A percentile compares a stretch with the other conserved stretches of the same genome.
These are phyloP conservation scores for Naganishia onofrii DNA, from an alignment of 768 basidiomycete genomes.

Conservation along the genomic window DNA sequence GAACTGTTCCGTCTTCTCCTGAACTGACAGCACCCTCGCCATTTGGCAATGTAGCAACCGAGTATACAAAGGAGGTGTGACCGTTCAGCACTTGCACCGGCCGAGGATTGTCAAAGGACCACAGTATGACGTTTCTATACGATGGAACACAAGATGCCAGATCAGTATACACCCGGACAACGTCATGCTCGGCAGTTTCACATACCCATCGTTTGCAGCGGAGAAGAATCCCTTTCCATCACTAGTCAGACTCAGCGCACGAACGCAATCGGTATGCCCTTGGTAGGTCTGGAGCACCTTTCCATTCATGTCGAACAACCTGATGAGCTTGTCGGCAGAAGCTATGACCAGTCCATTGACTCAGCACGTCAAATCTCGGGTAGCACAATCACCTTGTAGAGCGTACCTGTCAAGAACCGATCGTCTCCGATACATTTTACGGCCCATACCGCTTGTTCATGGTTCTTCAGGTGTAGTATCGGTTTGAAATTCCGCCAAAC, in stretches of 20 bases:
- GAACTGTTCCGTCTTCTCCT: conserved; percentile 88
- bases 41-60: conserved; percentile 70
- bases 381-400: neutral
- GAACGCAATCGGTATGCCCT: conserved; percentile 89
- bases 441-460: conserved; percentile 91
- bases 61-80: conserved; percentile 96
- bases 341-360: conserved; percentile 61
- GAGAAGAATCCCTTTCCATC: conserved; percentile 77
- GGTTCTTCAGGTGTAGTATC: conserved; percentile 73
- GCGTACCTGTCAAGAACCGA: conserved; percentile 74
- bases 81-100: conserved; percentile 69
- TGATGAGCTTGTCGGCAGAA: conserved; percentile 93
- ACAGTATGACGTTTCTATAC: conserved; percentile 80
- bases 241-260: conserved; percentile 73
- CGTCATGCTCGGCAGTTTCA: neutral
- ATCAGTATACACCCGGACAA: neutral
- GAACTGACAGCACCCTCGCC: conserved; percentile 77
- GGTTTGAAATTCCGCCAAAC: conserved; percentile 81
- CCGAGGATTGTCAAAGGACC: conserved; percentile 74
- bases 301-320: conserved; percentile 67
- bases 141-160: neutral
- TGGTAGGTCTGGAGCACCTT: conserved; percentile 71
- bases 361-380: neutral
- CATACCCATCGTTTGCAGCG: conserved; percentile 87
- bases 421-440: conserved; percentile 75